A percentile compares a stretch with the other conserved stretches of the same genome.
Conservation (phyloP, 495 filamentous ascomycete genomes). For the Letharia lupina region DNA sequence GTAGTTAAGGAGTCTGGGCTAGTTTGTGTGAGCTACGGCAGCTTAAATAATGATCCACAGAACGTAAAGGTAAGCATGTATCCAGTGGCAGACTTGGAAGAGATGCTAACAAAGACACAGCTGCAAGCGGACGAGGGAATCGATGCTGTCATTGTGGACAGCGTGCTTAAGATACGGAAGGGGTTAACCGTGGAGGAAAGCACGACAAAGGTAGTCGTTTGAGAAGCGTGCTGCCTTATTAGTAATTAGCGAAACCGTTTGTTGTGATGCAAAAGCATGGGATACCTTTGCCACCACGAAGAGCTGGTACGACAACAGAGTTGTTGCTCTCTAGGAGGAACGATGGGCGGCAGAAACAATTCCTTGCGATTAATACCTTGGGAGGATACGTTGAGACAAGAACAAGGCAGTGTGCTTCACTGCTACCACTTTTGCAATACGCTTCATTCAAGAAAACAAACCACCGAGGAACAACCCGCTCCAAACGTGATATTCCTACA, state of each 20-base stretch:
- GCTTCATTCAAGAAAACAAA: not conserved
- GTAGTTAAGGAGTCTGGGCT: conserved; percentile 94
- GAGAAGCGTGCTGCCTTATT: not conserved
- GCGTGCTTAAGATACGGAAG: conserved; percentile 72
- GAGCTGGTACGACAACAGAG: not conserved
- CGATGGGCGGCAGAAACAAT: not conserved
- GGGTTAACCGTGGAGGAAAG: conserved; percentile 44
- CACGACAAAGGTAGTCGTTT: not conserved
- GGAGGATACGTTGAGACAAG: not conserved
- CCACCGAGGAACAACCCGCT: not conserved
- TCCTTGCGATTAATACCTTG: not conserved
- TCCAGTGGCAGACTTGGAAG: not conserved
- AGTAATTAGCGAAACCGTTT: not conserved
- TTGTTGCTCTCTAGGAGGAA: not conserved
- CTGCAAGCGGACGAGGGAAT: conserved; percentile 91
- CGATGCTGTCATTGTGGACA: conserved; percentile 94
- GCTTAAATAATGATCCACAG: conserved; percentile 73
- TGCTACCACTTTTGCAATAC: not conserved
- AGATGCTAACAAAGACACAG: conserved; percentile 38
- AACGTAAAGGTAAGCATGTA: conserved; percentile 65
- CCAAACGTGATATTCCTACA: not conserved
- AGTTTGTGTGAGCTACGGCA: conserved; percentile 92
- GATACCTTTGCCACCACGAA: not conserved
- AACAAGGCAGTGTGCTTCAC: not conserved
- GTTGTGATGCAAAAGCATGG: not conserved